Evolutionary conservation across 1,284 basidiomycete genomes (phyloP).

Genomic region (Chondrostereum purpureum): DNA sequence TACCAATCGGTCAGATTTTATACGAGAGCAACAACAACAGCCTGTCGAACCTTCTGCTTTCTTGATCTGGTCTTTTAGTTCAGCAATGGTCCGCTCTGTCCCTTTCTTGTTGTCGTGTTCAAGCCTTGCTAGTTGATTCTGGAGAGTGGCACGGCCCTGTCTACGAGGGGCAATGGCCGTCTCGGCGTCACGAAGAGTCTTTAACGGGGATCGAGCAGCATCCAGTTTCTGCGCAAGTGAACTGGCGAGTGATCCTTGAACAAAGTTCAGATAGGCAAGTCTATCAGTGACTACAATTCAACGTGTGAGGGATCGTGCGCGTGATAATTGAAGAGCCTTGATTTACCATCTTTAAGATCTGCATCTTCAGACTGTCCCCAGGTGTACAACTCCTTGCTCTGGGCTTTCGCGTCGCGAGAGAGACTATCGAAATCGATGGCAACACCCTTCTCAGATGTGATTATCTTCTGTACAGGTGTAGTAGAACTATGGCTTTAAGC

Average conservation of each 20-base stretch:
- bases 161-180: slow-evolving; percentile 50
- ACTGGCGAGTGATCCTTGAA: slow-evolving; percentile 57
- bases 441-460: slow-evolving; percentile 70
- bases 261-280: slow-evolving; percentile 71
- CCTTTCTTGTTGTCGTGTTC: slow-evolving; percentile 60
- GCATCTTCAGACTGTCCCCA: slow-evolving; percentile 68
- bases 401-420: slow-evolving; percentile 55
- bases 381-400: slow-evolving; percentile 75
- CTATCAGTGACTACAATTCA: slow-evolving; percentile 58
- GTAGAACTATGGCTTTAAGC: slow-evolving; percentile 37
- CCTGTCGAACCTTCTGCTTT: slow-evolving; percentile 39
- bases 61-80: slow-evolving; percentile 57
- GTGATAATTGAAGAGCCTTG: slow-evolving; percentile 13
- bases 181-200: slow-evolving; percentile 67
- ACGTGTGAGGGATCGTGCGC: slow-evolving; percentile 10
- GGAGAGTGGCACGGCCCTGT: slow-evolving; percentile 47
- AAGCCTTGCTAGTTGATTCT: slow-evolving; percentile 54
- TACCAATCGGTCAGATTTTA: too few relatives aligned
- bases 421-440: slow-evolving; percentile 64
- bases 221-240: slow-evolving; percentile 57
- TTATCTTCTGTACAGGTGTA: slow-evolving; percentile 62
- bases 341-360: slow-evolving; percentile 70
- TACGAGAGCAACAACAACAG: background rate
- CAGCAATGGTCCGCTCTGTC: slow-evolving; percentile 53
- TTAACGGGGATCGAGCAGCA: slow-evolving; percentile 55